Conservation (phyloP, 371 early-diverging fungal genomes). For the Zychaea mexicana region DNA sequence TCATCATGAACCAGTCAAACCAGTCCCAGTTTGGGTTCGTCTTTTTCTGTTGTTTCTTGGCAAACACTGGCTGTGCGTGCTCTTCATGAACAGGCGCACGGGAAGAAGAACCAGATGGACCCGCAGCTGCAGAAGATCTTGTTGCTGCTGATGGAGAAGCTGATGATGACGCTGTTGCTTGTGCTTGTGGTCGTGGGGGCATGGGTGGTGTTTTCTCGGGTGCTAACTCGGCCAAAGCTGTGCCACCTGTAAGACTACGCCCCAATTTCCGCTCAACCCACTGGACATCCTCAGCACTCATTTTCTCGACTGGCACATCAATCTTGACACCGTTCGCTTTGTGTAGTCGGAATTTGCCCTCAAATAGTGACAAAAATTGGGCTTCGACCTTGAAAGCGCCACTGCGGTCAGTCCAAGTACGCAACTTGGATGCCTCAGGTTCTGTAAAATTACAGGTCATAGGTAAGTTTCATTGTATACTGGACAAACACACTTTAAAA, state of each 20-base stretch:
- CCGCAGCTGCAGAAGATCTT: neutral
- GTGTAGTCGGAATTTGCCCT: slow-evolving; percentile 86
- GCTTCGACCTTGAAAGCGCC: slow-evolving; percentile 93
- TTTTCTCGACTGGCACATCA: slow-evolving; percentile 88
- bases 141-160: slow-evolving; percentile 8
- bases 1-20: slow-evolving; percentile 86
- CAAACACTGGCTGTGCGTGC: neutral
- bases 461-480: too few species aligned
- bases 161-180: slow-evolving; percentile 12
- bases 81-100: too few species aligned
- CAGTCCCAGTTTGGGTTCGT: slow-evolving; percentile 82
- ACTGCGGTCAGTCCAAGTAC: slow-evolving; percentile 91
- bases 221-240: slow-evolving; percentile 27
- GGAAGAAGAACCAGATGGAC: too few species aligned
- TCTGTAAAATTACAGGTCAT: slow-evolving; percentile 10
- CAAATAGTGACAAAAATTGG: slow-evolving; percentile 73
- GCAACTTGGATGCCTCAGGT: slow-evolving; percentile 61
- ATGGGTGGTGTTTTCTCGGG: slow-evolving; percentile 17
- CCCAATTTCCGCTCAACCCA: slow-evolving; percentile 64
- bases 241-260: slow-evolving; percentile 37
- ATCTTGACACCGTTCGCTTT: slow-evolving; percentile 95
- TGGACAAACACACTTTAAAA: neutral
- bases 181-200: slow-evolving; percentile 17
- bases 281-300: slow-evolving; percentile 69
- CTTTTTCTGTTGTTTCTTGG: slow-evolving; percentile 31